Percentiles rank a stretch among this genome's conserved stretches.
Conservation (phyloP, 305 asterid species). For the Rubia balearica region DNA sequence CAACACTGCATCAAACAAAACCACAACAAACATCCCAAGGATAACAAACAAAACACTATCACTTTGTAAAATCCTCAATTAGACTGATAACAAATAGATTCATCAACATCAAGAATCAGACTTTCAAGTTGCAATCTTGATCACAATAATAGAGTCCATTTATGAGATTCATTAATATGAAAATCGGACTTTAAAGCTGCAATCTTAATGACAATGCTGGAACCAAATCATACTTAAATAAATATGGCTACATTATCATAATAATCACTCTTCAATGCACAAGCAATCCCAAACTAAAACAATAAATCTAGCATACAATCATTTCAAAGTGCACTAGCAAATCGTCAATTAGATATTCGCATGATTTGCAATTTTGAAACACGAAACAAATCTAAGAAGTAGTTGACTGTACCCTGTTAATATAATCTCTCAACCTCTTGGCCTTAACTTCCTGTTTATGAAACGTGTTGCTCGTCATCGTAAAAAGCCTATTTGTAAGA, state of each 20-base stretch:
- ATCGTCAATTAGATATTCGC: too few species aligned
- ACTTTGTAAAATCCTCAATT: too few species aligned
- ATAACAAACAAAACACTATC: too few species aligned
- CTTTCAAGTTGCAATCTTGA: background rate
- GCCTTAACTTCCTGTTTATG: constrained; percentile 73
- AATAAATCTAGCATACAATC: background rate
- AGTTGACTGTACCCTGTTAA: constrained; percentile 59
- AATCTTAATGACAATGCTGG: background rate
- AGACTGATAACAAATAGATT: background rate
- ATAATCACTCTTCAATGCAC: background rate
- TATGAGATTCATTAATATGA: background rate
- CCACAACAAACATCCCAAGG: too few species aligned
- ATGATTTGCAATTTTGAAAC: background rate
- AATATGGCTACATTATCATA: background rate
- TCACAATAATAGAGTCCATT: background rate
- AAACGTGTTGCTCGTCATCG: constrained; percentile 25
- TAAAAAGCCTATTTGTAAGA: too few species aligned
- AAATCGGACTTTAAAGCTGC: too few species aligned
- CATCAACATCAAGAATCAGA: background rate
- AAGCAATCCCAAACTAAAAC: background rate
- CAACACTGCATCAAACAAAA: too few species aligned
- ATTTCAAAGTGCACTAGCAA: background rate
- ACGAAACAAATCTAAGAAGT: constrained; percentile 54
- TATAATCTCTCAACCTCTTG: constrained; percentile 43
- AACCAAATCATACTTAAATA: background rate